Percentiles rank a stretch among this genome's conserved stretches.
These are phyloP conservation scores for Gossypium rotundifolium DNA, from an alignment of 345 rosid species.

Conservation along the genomic window DNA sequence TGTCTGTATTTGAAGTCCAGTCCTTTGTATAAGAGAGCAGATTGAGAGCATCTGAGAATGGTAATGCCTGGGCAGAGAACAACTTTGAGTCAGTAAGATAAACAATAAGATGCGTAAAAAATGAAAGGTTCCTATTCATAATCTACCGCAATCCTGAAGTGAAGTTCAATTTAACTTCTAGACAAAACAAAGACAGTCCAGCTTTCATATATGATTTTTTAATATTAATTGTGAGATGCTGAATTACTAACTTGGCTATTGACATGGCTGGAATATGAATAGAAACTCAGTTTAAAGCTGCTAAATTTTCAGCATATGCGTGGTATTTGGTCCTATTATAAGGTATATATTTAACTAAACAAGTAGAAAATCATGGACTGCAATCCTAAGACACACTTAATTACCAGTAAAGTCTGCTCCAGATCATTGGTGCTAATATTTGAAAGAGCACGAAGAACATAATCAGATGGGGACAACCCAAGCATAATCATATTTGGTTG, in stretches of 20 bases:
- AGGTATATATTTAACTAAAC: neutral
- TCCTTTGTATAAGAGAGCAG: slow-evolving; percentile 62
- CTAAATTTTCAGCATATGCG: neutral
- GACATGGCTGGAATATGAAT: neutral
- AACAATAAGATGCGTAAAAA: neutral
- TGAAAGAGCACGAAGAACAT: slow-evolving; percentile 66
- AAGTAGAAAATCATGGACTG: neutral
- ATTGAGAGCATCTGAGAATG: slow-evolving; percentile 90
- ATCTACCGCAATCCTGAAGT: neutral
- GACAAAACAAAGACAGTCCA: neutral
- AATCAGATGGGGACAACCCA: slow-evolving; percentile 75
- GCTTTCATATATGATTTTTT: neutral
- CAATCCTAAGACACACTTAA: neutral
- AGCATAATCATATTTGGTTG: slow-evolving; percentile 63
- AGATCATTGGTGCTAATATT: slow-evolving; percentile 73
- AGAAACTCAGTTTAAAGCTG: neutral
- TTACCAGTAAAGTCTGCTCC: slow-evolving; percentile 88
- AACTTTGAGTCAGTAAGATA: slow-evolving; percentile 1
- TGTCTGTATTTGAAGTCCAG: slow-evolving; percentile 74
- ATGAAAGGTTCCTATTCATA: neutral
- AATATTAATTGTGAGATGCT: neutral
- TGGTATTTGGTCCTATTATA: neutral
- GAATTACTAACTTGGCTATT: neutral
- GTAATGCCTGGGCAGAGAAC: slow-evolving; percentile 53
- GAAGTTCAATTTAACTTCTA: neutral